Evolutionary conservation across 805 yeast species (phyloP), one percentile per base, ranked within the genome.

Genomic region (Candida ortonii): DNA sequence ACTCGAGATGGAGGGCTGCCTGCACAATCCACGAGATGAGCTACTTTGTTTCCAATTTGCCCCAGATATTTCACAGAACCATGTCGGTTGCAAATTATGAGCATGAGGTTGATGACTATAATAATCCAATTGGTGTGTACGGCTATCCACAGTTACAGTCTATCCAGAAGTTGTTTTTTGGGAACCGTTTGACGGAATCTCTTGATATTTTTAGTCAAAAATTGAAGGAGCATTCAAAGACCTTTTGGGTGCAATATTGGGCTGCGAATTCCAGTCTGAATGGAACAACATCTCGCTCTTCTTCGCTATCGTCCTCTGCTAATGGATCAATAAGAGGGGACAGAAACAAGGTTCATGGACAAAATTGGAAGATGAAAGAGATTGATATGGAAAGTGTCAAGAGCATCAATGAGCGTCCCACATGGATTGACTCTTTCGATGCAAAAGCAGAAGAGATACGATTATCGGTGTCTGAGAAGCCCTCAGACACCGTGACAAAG

Each of bases 1-100:
- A 78, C 49, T 55, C 68, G 3, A 55, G 72, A 22, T 81, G 87
- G 87, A 63, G 76, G 48, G 67, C 76, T 0, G 66, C 70, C 1
- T 66, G 84, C 2, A 61, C 71, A 3, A 55, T 76, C 14, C 88
- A 81, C 52, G 88, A 81, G 52, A 80, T 81, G 84, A 68, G 68
- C 19, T 78, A 71, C 39, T 78, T 61, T 47, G 62, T 79, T 3
- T 19, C 55, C 1, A 70, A 69, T 4, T 47, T 79, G 7, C 76
- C 80, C 0, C 52, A 53, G 3, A 36, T 50, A 0, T 71, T 70
- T 32, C 57, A 63, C 9, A 52, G 57, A 15, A 51, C 59, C 18
- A 73, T 67, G 49, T 71, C 76, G 1, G 67, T 69, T 16, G 76
- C 78, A 0, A 56, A 58, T 8, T 50, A 59, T 13, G 52, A 47